Base-by-base conservation (phyloP, 805 yeast species). In the Wickerhamomyces bisporus region DNA sequence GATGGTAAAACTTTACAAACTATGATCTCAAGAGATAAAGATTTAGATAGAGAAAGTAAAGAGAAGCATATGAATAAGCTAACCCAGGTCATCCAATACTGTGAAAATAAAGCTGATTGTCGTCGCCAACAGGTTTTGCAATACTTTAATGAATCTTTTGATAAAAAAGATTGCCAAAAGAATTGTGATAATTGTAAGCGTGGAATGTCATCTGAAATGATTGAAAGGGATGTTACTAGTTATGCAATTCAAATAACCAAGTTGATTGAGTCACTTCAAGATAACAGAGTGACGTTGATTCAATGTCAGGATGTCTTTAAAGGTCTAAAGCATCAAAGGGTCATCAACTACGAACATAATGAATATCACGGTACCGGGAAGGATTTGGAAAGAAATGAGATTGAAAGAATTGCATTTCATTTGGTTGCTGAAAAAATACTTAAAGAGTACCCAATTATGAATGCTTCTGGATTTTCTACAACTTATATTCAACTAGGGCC, bases 81-180 rank as follows among this genome's bases (percentile, higher is more conserved):
- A 46, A 71, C 85, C 38, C 87, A 86, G 47, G 96, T 93, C 12
- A 77, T 86, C 47, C 89, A 83, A 54, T 93, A 87, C 56, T 91
- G 98, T 62, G 96, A 89, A 44, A 91, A 93, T 58, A 70, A 73
- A 10, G 79, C 89, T 4, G 97, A 89, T 57, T 93, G 98, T 58
- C 75, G 98, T 39, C 71, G 98, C 44, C 76, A 79, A 50, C 89
- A 88, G 49, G 95, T 93, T 3, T 66, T 93, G 36, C 91, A 86
- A 36, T 93, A 89, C 55, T 93, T 93, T 64, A 86, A 86, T 60
- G 98, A 93, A 56, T 64, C 63, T 6, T 89, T 91, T 55, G 76
- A 85, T 43, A 68, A 82, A 9, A 64, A 58, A 17, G 63, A 70
- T 14, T 93, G 98, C 57, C 59, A 65, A 12, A 75, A 76, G 42